Percentiles rank a stretch among this genome's conserved stretches.
Evolutionary conservation across 495 filamentous ascomycete genomes (phyloP).

Genomic region (Annulohypoxylon bovei): DNA sequence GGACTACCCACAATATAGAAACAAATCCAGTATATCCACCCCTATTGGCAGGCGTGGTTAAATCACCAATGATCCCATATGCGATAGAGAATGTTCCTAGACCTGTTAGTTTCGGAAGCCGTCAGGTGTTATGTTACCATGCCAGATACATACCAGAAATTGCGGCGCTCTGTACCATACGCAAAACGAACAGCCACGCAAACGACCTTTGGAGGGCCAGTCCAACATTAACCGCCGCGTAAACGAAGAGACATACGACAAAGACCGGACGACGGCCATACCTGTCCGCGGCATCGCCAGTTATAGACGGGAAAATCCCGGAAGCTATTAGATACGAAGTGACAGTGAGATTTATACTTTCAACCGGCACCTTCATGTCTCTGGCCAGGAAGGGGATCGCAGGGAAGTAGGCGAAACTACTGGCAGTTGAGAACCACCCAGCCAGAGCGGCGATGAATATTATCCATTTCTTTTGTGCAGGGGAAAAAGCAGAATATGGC

Average conservation of each 20-base stretch:
- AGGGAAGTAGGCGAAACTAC: conserved; percentile 58
- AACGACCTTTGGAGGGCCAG: neutral
- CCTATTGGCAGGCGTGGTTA: neutral
- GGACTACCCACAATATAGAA: neutral
- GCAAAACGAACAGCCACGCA: neutral
- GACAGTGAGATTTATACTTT: conserved; percentile 52
- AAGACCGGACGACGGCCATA: conserved; percentile 5
- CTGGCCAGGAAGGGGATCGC: conserved; percentile 48
- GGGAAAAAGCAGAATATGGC: conserved; percentile 30
- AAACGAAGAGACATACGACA: neutral
- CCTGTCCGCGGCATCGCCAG: conserved; percentile 2
- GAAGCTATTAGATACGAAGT: conserved; percentile 2
- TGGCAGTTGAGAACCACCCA: conserved; percentile 49
- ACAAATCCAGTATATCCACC: conserved; percentile 8
- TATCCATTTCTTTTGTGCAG: conserved; percentile 51
- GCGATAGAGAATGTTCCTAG: conserved; percentile 1
- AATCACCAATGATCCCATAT: conserved; percentile 1
- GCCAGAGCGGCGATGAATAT: conserved; percentile 45
- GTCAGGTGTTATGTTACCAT: neutral
- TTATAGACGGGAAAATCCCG: neutral
- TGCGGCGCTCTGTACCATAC: conserved; percentile 7
- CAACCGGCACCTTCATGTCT: conserved; percentile 41
- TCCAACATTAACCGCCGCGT: neutral
- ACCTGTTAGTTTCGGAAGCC: neutral
- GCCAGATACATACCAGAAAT: neutral